These are phyloP conservation scores for Colletotrichum echinochloae DNA, from an alignment of 2,329 filamentous ascomycete species.

Conservation along the genomic window DNA sequence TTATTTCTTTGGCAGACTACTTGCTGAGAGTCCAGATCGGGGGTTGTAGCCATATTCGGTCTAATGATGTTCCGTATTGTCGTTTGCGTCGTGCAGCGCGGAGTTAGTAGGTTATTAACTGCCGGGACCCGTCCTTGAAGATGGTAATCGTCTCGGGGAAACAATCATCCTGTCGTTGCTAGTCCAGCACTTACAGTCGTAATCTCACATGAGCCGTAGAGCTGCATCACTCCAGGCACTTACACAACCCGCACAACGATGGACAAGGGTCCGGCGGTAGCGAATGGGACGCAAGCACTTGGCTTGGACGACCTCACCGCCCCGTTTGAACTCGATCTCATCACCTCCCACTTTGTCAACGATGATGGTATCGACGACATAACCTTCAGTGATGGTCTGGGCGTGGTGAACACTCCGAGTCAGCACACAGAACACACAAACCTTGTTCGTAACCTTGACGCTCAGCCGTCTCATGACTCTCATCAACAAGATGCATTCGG, in stretches of 20 bases:
- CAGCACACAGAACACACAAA: not conserved
- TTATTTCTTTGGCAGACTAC: not conserved
- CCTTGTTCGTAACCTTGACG: not conserved
- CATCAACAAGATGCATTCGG: not conserved
- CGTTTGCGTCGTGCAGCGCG: too few relatives aligned
- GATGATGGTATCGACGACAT: not conserved
- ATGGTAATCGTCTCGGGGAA: constrained; percentile 5
- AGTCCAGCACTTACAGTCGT: not conserved
- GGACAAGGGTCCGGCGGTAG: constrained; percentile 16
- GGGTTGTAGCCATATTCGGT: not conserved
- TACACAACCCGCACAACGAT: constrained; percentile 17
- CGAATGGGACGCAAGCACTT: constrained; percentile 20
- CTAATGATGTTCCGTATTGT: not conserved
- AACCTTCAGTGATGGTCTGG: not conserved
- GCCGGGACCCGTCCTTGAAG: not conserved
- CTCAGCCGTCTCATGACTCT: not conserved
- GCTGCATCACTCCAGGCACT: constrained; percentile 11
- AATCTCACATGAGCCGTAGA: not conserved
- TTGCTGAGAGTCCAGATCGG: not conserved
- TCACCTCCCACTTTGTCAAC: constrained; percentile 9
- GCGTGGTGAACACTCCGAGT: not conserved
- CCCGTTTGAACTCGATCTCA: constrained; percentile 9
- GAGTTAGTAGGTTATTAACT: not conserved
- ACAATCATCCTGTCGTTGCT: constrained; percentile 21
- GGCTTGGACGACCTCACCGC: constrained; percentile 27